Evolutionary conservation across 1,139 yeast species (phyloP).

Genomic region (Pichia kudriavzevii): DNA sequence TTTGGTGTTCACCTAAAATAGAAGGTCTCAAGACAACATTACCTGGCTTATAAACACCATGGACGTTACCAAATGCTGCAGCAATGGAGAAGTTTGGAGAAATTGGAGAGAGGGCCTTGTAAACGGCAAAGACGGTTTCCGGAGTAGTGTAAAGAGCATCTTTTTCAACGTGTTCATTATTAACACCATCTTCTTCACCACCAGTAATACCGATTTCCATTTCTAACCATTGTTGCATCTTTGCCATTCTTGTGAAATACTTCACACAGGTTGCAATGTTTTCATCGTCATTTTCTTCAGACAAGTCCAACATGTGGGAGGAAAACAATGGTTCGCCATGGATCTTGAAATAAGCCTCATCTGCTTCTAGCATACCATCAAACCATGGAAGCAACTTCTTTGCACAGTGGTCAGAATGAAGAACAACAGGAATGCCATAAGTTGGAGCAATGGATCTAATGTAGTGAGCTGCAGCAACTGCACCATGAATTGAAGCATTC

Average conservation of each 20-base stretch:
- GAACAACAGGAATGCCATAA: conserved; percentile 92
- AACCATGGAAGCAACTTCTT: conserved; percentile 96
- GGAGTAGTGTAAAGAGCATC: conserved; percentile 90
- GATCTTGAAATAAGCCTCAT: conserved; percentile 78
- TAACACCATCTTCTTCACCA: conserved; percentile 99
- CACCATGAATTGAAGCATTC: conserved; percentile 89
- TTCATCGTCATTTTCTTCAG: conserved; percentile 94
- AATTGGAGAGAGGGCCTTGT: conserved; percentile 83
- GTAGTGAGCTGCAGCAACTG: conserved; percentile 97
- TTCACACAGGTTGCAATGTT: conserved; percentile 91
- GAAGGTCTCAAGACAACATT: conserved; percentile 91
- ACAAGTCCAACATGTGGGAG: conserved; percentile 97
- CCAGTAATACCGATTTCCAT: conserved; percentile 99
- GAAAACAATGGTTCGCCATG: conserved; percentile 96
- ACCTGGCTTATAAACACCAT: conserved; percentile 99
- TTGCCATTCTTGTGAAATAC: conserved; percentile 91
- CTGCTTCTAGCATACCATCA: conserved; percentile 96
- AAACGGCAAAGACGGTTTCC: conserved; percentile 87
- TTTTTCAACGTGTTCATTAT: conserved; percentile 88
- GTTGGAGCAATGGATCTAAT: conserved; percentile 94
- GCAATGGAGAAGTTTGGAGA: conserved; percentile 99
- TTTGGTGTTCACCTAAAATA: conserved; percentile 94
- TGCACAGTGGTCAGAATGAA: conserved; percentile 99
- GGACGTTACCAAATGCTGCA: conserved; percentile 99
- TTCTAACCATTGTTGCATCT: conserved; percentile 96